A percentile compares a stretch with the other conserved stretches of the same genome.
Evolutionary conservation across 1,284 basidiomycete species (phyloP).

Genomic region (Athelia sp.): DNA sequence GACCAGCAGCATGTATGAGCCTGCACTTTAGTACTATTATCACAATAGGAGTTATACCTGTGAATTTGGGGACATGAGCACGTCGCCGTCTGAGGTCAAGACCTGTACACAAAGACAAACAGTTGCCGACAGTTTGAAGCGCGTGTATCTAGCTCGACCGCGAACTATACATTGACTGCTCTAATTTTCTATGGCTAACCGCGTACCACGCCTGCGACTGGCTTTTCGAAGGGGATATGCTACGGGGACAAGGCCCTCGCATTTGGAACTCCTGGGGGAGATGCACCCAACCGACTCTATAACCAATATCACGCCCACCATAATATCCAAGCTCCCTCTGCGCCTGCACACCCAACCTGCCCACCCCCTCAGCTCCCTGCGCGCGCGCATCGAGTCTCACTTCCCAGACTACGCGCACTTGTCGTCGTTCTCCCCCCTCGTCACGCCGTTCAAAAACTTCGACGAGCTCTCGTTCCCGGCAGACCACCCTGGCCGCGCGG

Average conservation of each 20-base stretch:
- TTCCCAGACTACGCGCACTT: conserved; percentile 68
- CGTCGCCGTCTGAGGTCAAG: neutral
- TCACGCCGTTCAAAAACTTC: conserved; percentile 92
- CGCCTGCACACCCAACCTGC: conserved; percentile 71
- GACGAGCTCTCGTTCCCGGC: conserved; percentile 92
- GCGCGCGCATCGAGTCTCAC: conserved; percentile 80
- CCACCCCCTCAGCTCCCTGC: conserved; percentile 88
- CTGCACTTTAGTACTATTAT: too few species aligned
- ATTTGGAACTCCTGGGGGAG: conserved; percentile 43
- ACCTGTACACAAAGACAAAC: neutral
- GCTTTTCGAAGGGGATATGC: too few species aligned
- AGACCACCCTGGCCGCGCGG: conserved; percentile 90
- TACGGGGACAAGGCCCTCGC: neutral
- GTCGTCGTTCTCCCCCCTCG: conserved; percentile 80
- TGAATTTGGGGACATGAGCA: neutral
- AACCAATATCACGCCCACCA: conserved; percentile 86
- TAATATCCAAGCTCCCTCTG: conserved; percentile 70
- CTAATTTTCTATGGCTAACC: neutral
- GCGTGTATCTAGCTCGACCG: too few species aligned
- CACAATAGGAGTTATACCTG: neutral
- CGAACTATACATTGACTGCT: conserved; percentile 8
- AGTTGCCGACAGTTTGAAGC: neutral
- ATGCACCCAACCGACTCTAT: conserved; percentile 68
- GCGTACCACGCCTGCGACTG: too few species aligned
- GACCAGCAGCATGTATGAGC: neutral